phyloP scores from a whole-genome alignment of 768 basidiomycete species.

The Mycena belliarum region DNA sequence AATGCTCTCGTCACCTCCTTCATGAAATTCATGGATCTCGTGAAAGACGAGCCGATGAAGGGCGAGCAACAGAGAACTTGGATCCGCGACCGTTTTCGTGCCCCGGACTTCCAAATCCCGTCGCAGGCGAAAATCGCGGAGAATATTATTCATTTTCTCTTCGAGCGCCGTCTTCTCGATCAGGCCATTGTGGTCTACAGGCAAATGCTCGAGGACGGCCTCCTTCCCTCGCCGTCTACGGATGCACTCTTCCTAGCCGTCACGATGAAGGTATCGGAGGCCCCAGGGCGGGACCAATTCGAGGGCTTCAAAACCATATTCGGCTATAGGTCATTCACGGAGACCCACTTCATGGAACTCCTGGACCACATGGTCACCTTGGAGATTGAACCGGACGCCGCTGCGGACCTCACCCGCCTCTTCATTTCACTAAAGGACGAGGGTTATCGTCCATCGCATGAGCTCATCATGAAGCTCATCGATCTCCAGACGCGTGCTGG shows the following conservation, averaged over 20 bases:
- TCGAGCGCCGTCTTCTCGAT: constrained; percentile 37
- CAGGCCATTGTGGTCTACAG: constrained; percentile 43
- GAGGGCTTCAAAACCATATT: constrained; percentile 24
- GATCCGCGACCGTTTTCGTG: not conserved
- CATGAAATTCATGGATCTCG: constrained; percentile 14
- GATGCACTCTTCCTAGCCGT: constrained; percentile 44
- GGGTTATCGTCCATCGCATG: constrained; percentile 29
- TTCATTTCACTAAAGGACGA: constrained; percentile 26
- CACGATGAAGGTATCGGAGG: constrained; percentile 25
- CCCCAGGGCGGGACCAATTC: constrained; percentile 21
- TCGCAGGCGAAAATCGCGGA: constrained; percentile 27
- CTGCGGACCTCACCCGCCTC: constrained; percentile 21
- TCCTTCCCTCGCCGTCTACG: constrained; percentile 37
- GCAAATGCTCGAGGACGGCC: constrained; percentile 42
- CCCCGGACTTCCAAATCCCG: constrained; percentile 7
- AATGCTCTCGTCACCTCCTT: constrained; percentile 16
- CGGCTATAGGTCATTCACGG: constrained; percentile 28
- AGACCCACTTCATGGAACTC: constrained; percentile 29
- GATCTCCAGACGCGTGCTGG: constrained; percentile 36
- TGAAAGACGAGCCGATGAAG: constrained; percentile 8
- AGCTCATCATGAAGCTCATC: constrained; percentile 39
- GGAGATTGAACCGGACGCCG: constrained; percentile 16
- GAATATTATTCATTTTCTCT: constrained; percentile 40
- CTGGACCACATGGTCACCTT: constrained; percentile 25
- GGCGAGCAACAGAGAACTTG: not conserved